These are phyloP conservation scores for Fusarium gaditjirri DNA, from an alignment of 2,329 filamentous ascomycete genomes.

Conservation along the genomic window DNA sequence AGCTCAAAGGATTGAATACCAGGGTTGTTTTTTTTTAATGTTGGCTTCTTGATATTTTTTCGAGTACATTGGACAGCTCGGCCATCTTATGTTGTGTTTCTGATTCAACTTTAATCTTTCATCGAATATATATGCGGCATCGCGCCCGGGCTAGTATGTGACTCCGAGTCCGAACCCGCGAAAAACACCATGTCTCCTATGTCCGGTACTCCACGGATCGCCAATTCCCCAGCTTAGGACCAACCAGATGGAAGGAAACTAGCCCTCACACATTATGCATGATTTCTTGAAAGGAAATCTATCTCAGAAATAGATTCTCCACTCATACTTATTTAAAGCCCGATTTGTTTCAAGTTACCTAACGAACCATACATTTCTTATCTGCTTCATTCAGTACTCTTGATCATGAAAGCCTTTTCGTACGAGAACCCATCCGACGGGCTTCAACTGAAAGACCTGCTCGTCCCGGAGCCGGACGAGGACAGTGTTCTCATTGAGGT, in stretches of 20 bases:
- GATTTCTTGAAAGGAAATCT: too few species aligned
- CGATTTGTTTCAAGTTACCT: too few species aligned
- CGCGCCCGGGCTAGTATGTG: not conserved
- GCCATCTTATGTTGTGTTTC: not conserved
- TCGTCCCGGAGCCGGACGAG: not conserved
- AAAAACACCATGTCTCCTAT: not conserved
- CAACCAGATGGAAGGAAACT: not conserved
- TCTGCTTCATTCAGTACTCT: not conserved
- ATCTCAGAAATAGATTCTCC: too few species aligned
- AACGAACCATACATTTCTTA: not conserved
- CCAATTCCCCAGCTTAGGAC: not conserved
- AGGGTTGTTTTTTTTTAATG: too few species aligned
- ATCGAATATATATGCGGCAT: not conserved
- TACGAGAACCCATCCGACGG: not conserved
- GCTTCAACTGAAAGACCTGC: not conserved
- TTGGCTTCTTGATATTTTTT: too few species aligned
- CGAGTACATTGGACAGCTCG: not conserved
- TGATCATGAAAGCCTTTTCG: not conserved
- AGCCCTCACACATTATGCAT: too few species aligned
- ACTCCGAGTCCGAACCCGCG: not conserved
- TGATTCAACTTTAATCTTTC: not conserved
- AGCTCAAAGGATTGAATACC: too few species aligned
- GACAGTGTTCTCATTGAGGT: not conserved
- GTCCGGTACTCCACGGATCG: not conserved
- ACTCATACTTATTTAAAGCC: too few species aligned